phyloP scores from a whole-genome alignment of 805 yeast genomes.

The Torulaspora maleeae region DNA sequence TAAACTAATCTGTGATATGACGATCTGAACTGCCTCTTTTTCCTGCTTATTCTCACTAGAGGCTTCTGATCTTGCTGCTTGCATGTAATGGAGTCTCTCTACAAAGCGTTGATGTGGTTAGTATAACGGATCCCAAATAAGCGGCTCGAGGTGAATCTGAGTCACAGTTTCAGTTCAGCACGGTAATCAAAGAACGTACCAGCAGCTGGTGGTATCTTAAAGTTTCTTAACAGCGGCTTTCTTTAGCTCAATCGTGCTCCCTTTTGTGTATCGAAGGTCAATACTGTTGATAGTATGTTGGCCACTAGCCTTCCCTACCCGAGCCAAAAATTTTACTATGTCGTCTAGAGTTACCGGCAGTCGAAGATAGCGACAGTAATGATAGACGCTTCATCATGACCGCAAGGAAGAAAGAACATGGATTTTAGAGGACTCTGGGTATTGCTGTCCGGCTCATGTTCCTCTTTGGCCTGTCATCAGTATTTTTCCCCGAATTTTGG shows the following conservation, averaged over 20 bases:
- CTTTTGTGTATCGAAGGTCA: not conserved
- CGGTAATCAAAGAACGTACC: constrained; percentile 6
- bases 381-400: not conserved
- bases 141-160: too few species aligned
- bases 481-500: too few species aligned
- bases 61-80: constrained; percentile 14
- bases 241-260: not conserved
- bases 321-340: not conserved
- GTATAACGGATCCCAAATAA: not conserved
- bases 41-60: constrained; percentile 16
- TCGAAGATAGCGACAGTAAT: not conserved
- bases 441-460: too few species aligned
- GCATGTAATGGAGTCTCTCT: constrained; percentile 20
- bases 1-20: constrained; percentile 29
- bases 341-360: not conserved
- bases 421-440: too few species aligned
- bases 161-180: too few species aligned
- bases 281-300: not conserved
- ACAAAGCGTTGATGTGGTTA: not conserved
- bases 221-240: not conserved
- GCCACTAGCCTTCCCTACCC: not conserved
- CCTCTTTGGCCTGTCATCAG: too few species aligned
- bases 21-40: constrained; percentile 27
- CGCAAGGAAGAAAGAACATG: not conserved
- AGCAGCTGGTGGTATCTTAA: constrained; percentile 3